A percentile compares a stretch with the other conserved stretches of the same genome.
phyloP scores from a whole-genome alignment of 306 rosid genomes.

The Styphnolobium japonicum region DNA sequence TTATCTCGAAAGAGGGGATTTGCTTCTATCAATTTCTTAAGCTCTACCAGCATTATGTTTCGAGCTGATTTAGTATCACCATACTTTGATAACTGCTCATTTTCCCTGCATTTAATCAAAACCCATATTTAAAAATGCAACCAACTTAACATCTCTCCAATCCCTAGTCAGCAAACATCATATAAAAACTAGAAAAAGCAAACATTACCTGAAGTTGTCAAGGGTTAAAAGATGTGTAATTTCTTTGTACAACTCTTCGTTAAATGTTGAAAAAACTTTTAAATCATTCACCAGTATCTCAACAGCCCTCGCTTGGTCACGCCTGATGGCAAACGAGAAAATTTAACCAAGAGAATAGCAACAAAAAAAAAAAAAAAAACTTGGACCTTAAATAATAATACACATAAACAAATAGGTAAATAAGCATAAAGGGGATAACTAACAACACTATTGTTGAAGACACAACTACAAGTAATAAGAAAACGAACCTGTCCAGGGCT shows the following conservation, averaged over 20 bases:
- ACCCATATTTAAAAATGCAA: background rate
- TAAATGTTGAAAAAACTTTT: constrained; percentile 57
- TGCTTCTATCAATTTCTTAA: constrained; percentile 64
- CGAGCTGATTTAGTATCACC: constrained; percentile 71
- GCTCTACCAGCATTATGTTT: constrained; percentile 56
- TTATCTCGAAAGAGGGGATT: constrained; percentile 69
- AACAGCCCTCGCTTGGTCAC: constrained; percentile 55
- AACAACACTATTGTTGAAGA: background rate
- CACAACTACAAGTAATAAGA: background rate
- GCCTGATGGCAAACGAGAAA: constrained; percentile 34
- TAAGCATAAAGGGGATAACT: background rate
- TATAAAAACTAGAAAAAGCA: background rate
- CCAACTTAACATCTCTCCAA: background rate
- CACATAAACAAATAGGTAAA: background rate
- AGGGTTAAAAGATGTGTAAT: constrained; percentile 73
- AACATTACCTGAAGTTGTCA: constrained; percentile 65
- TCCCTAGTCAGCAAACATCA: background rate
- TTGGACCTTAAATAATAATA: background rate
- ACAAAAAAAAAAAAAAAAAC: background rate
- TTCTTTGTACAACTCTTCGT: constrained; percentile 69
- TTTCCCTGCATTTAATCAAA: constrained; percentile 59
- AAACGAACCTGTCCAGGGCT: constrained; percentile 82
- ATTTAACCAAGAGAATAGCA: constrained; percentile 16
- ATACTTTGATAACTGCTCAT: constrained; percentile 63
- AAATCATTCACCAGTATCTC: constrained; percentile 69